Evolutionary conservation across 2,329 filamentous ascomycete genomes (phyloP).

Genomic region (Ophiostoma sp.): DNA sequence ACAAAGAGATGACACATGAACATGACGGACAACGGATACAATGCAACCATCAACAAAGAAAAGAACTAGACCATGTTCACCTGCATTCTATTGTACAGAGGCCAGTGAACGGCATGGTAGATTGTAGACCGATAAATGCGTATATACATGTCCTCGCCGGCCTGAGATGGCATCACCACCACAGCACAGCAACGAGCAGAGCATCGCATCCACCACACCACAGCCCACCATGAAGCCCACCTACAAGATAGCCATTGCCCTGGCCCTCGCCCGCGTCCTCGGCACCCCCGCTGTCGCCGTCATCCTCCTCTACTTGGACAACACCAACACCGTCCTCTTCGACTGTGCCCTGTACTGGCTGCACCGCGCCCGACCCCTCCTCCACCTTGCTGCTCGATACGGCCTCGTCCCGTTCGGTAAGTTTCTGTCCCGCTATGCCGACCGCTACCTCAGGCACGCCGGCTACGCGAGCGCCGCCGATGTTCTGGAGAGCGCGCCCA

Average conservation of each 20-base stretch:
- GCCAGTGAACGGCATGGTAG: too few species aligned
- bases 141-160: too few species aligned
- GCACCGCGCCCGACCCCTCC: neutral
- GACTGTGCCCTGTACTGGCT: slow-evolving; percentile 11
- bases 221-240: neutral
- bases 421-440: neutral
- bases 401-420: neutral
- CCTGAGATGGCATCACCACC: too few species aligned
- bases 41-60: too few species aligned
- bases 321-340: neutral
- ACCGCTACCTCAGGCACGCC: neutral
- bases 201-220: neutral
- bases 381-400: neutral
- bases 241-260: neutral
- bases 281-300: neutral
- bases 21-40: too few species aligned
- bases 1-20: too few species aligned
- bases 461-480: neutral
- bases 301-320: slow-evolving; percentile 10
- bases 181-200: neutral
- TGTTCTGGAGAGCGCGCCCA: neutral
- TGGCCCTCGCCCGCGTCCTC: neutral
- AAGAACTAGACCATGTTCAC: too few species aligned
- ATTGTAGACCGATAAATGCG: too few species aligned
- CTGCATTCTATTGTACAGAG: too few species aligned